phyloP scores from a whole-genome alignment of 1,284 basidiomycete species.

The Schizophyllum commune region DNA sequence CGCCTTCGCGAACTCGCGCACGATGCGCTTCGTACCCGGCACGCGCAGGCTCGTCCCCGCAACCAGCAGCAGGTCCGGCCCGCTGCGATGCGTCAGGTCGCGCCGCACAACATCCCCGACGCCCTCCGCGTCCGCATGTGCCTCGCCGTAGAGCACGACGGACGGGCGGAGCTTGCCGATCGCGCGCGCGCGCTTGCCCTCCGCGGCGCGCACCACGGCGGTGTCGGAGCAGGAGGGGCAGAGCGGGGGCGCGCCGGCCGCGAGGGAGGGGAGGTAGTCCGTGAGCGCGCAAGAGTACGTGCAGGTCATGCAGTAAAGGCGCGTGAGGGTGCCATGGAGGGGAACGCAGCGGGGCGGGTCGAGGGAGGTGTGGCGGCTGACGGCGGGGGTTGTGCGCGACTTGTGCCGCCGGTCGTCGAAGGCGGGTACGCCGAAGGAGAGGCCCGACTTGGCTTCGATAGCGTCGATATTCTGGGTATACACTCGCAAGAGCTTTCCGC shows the following conservation, averaged over 20 bases:
- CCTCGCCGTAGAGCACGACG: constrained; percentile 89
- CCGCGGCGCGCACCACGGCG: constrained; percentile 62
- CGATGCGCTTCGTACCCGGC: constrained; percentile 89
- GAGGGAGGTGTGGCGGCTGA: constrained; percentile 13
- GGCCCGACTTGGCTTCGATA: constrained; percentile 79
- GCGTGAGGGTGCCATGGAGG: constrained; percentile 80
- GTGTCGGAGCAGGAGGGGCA: constrained; percentile 76
- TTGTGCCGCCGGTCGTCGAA: constrained; percentile 47
- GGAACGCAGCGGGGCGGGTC: constrained; percentile 72
- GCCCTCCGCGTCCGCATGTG: constrained; percentile 81
- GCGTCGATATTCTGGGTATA: constrained; percentile 97
- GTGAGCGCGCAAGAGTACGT: constrained; percentile 61
- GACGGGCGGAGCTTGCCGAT: constrained; percentile 80
- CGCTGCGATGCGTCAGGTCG: constrained; percentile 64
- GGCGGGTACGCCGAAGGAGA: constrained; percentile 70
- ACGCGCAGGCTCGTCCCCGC: constrained; percentile 88
- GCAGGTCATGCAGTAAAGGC: constrained; percentile 79
- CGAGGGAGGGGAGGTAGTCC: constrained; percentile 49
- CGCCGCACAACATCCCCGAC: constrained; percentile 75
- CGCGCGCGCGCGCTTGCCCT: constrained; percentile 77
- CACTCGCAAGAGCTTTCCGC: constrained; percentile 75
- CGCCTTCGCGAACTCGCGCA: constrained; percentile 85
- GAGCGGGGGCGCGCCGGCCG: constrained; percentile 55
- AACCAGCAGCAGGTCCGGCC: constrained; percentile 82
- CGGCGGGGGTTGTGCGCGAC: constrained; percentile 31